A percentile compares a stretch with the other conserved stretches of the same genome.
Evolutionary conservation across 768 basidiomycete genomes (phyloP).

Genomic region (Cystofilobasidium bisporidii): DNA sequence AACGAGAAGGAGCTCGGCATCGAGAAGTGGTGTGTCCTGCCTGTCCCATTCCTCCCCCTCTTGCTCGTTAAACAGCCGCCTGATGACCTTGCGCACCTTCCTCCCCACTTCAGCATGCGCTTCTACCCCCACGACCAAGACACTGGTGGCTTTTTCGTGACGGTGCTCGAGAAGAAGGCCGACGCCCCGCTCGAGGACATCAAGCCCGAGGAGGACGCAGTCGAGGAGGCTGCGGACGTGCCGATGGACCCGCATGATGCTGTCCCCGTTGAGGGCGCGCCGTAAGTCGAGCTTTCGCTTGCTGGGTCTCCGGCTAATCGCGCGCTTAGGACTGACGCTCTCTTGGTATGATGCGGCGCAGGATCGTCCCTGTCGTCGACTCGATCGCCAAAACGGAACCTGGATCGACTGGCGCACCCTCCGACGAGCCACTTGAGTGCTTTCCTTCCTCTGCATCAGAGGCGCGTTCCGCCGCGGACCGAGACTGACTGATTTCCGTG

Average conservation of each 20-base stretch:
- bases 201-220: not conserved
- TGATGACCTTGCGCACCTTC: too few species aligned
- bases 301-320: too few species aligned
- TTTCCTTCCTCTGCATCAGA: not conserved
- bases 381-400: constrained; percentile 20
- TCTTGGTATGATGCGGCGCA: too few species aligned
- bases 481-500: not conserved
- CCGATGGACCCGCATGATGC: not conserved
- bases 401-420: constrained; percentile 22
- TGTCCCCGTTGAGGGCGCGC: not conserved
- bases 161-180: constrained; percentile 51
- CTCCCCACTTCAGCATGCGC: constrained; percentile 52
- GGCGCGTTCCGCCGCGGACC: not conserved
- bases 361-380: constrained; percentile 23
- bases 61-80: too few species aligned
- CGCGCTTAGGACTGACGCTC: too few species aligned
- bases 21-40: constrained; percentile 55
- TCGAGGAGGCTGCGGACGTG: not conserved
- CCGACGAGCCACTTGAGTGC: constrained; percentile 21
- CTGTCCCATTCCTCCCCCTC: not conserved
- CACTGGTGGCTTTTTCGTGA: constrained; percentile 96
- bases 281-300: too few species aligned
- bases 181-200: not conserved
- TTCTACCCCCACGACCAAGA: constrained; percentile 93
- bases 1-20: constrained; percentile 56